phyloP scores from a whole-genome alignment of 768 basidiomycete genomes.

The Chalciporus sphaerocephalus region DNA sequence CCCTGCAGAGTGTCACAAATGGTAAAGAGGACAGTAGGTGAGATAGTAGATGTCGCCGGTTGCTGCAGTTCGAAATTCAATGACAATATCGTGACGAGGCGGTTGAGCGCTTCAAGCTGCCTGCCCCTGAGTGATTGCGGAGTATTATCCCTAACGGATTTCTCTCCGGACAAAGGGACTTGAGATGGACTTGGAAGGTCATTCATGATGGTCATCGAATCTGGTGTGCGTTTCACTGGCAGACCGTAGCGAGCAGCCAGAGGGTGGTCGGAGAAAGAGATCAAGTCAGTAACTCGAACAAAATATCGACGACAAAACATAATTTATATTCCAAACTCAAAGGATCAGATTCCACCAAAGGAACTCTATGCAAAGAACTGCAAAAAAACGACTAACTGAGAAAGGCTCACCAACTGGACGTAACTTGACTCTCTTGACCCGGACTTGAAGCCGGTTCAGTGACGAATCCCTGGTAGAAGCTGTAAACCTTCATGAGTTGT shows the following conservation, averaged over 20 bases:
- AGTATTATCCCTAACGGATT: slow-evolving; percentile 1
- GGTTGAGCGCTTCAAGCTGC: slow-evolving; percentile 9
- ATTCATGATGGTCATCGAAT: slow-evolving; percentile 21
- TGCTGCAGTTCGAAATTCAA: slow-evolving; percentile 6
- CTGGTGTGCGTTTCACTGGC: slow-evolving; percentile 12
- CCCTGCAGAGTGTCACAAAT: slow-evolving; percentile 18
- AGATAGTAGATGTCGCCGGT: neutral
- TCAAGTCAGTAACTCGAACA: slow-evolving; percentile 2
- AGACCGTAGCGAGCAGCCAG: neutral
- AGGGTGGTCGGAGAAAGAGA: slow-evolving; percentile 3
- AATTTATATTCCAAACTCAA: slow-evolving; percentile 5
- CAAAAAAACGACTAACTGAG: slow-evolving; percentile 1
- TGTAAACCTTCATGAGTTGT: neutral
- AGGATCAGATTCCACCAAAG: neutral
- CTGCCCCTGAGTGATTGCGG: slow-evolving; percentile 9
- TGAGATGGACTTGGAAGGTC: slow-evolving; percentile 8
- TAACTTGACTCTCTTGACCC: neutral
- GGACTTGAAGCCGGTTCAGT: neutral
- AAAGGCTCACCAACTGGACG: slow-evolving; percentile 13
- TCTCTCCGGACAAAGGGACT: neutral
- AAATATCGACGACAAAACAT: slow-evolving; percentile 3
- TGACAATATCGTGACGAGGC: slow-evolving; percentile 15
- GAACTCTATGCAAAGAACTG: neutral
- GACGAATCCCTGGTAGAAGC: neutral
- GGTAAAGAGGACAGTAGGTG: slow-evolving; percentile 20